These are phyloP conservation scores for Pythium rhizo-oryzae DNA, from an alignment of 352 stramenopile genomes.

Conservation along the genomic window DNA sequence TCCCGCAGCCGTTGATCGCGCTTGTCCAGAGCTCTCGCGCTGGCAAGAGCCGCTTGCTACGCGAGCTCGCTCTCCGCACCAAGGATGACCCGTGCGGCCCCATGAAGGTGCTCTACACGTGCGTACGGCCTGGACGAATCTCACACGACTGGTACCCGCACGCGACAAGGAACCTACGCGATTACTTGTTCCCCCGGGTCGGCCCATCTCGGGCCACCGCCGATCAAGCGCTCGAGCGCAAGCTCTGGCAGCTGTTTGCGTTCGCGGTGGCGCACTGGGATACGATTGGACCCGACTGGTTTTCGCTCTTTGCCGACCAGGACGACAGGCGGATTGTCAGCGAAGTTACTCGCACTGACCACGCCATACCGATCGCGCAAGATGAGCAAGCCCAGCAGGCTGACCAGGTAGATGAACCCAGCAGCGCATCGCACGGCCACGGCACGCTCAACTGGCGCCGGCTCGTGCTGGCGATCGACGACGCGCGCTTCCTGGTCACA, in stretches of 20 bases:
- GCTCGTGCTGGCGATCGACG: slow-evolving; percentile 13
- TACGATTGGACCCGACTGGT: no score
- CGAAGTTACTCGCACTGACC: no score
- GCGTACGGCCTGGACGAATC: not conserved
- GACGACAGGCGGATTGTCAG: no score
- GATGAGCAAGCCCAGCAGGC: no score
- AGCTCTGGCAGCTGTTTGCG: no score
- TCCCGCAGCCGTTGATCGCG: not conserved
- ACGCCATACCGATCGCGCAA: no score
- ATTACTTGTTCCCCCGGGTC: slow-evolving; percentile 1
- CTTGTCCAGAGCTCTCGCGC: not conserved
- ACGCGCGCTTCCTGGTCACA: not conserved
- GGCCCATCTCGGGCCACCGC: no score
- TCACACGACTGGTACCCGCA: not conserved
- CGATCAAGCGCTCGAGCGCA: no score
- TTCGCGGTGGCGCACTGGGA: no score
- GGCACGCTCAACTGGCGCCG: not conserved
- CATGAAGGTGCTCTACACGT: not conserved
- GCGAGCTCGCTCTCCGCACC: not conserved
- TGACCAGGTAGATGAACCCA: no score
- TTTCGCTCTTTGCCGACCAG: no score
- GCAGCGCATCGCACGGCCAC: no score
- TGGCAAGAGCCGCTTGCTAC: not conserved
- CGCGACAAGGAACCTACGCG: not conserved
- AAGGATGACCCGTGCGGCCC: not conserved